phyloP scores from a whole-genome alignment of 2,329 filamentous ascomycete species.

The Penicillium sclerotigenum region DNA sequence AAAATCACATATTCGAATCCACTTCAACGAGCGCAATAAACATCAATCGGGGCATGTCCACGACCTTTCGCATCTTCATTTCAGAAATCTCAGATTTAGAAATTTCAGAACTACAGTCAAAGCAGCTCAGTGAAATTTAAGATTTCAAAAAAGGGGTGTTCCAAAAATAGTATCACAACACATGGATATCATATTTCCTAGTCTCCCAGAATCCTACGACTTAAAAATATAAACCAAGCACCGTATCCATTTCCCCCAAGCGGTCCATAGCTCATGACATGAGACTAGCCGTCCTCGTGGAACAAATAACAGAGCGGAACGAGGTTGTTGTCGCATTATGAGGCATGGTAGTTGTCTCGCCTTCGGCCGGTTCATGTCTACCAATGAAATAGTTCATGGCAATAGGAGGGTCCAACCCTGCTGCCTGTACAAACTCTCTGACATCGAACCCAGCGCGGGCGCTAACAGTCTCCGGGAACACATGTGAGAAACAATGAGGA shows the following conservation, averaged over 20 bases:
- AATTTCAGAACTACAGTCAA: not conserved
- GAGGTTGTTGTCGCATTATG: constrained; percentile 20
- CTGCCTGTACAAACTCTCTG: constrained; percentile 32
- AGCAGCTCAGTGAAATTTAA: not conserved
- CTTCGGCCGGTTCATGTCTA: constrained; percentile 25
- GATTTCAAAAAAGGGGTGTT: not conserved
- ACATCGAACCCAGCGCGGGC: constrained; percentile 36
- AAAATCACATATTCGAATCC: not conserved
- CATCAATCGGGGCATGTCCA: no score
- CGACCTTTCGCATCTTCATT: no score
- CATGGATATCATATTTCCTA: not conserved
- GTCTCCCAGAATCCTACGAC: no score
- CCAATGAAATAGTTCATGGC: constrained; percentile 42
- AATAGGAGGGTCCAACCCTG: constrained; percentile 29
- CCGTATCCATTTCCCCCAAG: not conserved
- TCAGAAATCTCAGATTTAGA: no score
- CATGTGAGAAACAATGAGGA: constrained; percentile 30
- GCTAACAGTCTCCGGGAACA: constrained; percentile 27
- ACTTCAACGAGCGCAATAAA: not conserved
- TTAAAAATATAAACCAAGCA: not conserved
- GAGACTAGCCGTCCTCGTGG: not conserved
- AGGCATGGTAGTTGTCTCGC: constrained; percentile 2
- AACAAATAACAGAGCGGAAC: constrained; percentile 16
- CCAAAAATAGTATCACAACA: no score
- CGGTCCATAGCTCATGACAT: not conserved